phyloP scores from a whole-genome alignment of 2,329 filamentous ascomycete species.

The Diaporthe batatas region DNA sequence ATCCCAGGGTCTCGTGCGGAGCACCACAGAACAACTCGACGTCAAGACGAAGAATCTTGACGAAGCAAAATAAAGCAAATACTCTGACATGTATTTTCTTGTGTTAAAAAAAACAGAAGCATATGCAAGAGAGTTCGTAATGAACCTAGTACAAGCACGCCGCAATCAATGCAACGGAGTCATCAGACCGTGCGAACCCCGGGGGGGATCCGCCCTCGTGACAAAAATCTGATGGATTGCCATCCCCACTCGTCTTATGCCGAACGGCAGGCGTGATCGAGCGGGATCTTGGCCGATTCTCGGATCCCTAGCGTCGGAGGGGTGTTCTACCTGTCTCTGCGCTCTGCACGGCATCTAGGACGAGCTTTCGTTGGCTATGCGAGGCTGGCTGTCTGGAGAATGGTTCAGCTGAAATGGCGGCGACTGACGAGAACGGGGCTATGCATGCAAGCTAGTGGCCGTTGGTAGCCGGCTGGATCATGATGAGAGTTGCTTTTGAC shows the following conservation, averaged over 20 bases:
- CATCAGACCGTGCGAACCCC: constrained; percentile 14
- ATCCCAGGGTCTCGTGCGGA: background rate
- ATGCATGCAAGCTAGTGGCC: background rate
- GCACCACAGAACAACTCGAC: background rate
- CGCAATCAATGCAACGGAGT: constrained; percentile 13
- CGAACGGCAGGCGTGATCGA: constrained; percentile 22
- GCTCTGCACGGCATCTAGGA: background rate
- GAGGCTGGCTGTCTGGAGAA: background rate
- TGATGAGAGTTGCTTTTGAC: background rate
- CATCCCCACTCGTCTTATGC: constrained; percentile 25
- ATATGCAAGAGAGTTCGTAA: background rate
- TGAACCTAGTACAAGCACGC: background rate
- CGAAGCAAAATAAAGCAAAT: background rate
- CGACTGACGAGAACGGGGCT: background rate
- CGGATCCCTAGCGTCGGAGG: constrained; percentile 23
- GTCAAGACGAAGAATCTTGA: constrained; percentile 1
- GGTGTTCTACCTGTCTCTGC: background rate
- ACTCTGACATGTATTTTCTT: background rate
- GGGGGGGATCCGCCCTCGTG: constrained; percentile 15
- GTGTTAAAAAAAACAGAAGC: background rate
- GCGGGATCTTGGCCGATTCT: constrained; percentile 24
- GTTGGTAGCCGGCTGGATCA: background rate
- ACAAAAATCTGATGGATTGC: constrained; percentile 34
- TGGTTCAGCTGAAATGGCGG: background rate
- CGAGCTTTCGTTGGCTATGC: background rate